phyloP scores from a whole-genome alignment of 164 flowering plant species.

The Hamamelis virginiana region DNA sequence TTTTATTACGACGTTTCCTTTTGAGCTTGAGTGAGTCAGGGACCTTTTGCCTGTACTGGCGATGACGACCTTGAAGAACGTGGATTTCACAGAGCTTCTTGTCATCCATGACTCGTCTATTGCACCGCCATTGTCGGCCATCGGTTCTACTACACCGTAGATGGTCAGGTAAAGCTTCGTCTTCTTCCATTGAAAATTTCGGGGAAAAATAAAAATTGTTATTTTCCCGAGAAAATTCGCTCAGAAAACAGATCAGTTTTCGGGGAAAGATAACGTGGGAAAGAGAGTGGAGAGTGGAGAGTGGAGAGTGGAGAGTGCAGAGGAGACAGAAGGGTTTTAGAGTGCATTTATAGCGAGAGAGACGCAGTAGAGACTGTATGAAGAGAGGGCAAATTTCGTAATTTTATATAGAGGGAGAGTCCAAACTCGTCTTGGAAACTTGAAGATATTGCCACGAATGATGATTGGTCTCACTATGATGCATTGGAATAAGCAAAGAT shows the following conservation, averaged over 20 bases:
- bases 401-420: constrained; percentile 9
- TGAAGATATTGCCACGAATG: constrained; percentile 6
- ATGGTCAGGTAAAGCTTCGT: constrained; percentile 14
- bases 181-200: constrained; percentile 19
- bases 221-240: neutral
- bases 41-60: constrained; percentile 51
- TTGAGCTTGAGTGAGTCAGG: constrained; percentile 58
- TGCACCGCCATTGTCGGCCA: constrained; percentile 58
- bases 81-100: constrained; percentile 59
- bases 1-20: constrained; percentile 17
- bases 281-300: no score
- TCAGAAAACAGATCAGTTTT: neutral
- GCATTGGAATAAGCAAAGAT: no score
- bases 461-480: neutral
- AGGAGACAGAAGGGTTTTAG: neutral
- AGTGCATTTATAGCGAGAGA: constrained; percentile 1
- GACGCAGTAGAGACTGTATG: constrained; percentile 9
- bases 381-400: constrained; percentile 19
- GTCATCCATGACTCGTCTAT: constrained; percentile 35
- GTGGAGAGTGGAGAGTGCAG: constrained; percentile 1
- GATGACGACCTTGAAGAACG: constrained; percentile 48
- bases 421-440: constrained; percentile 13
- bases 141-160: constrained; percentile 44
- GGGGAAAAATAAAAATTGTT: neutral
- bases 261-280: neutral